phyloP scores from a whole-genome alignment of 257 asterid species.

The Solanum peruvianum region DNA sequence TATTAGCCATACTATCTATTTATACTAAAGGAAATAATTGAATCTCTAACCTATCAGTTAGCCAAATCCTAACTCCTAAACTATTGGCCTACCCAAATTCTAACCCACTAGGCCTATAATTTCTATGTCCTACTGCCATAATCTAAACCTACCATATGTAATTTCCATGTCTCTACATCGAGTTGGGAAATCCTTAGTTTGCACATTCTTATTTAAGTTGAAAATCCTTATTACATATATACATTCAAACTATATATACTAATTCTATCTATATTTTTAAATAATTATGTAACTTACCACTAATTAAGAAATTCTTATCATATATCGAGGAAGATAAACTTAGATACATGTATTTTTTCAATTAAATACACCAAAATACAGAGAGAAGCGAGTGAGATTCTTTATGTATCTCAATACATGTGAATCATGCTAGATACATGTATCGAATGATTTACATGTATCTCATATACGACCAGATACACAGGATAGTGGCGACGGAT shows the following conservation, averaged over 20 bases:
- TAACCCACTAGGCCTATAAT: not conserved
- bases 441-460: not conserved
- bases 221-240: not conserved
- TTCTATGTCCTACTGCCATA: not conserved
- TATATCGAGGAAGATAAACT: not conserved
- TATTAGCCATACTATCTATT: not conserved
- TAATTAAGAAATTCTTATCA: not conserved
- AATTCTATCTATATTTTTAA: too few relatives aligned
- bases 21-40: not conserved
- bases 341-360: not conserved
- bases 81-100: not conserved
- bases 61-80: not conserved
- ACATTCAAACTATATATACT: not conserved
- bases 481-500: not conserved
- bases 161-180: not conserved
- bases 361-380: too few relatives aligned
- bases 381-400: not conserved
- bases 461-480: not conserved
- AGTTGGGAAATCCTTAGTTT: not conserved
- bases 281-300: not conserved
- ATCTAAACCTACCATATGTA: not conserved
- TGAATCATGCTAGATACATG: not conserved
- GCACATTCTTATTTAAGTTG: not conserved
- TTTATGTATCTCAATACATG: not conserved
- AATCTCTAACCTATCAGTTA: not conserved